Percentiles rank a stretch among this genome's conserved stretches.
These are phyloP conservation scores for Geotrichum histeridarum DNA, from an alignment of 1,139 yeast species.

Conservation along the genomic window DNA sequence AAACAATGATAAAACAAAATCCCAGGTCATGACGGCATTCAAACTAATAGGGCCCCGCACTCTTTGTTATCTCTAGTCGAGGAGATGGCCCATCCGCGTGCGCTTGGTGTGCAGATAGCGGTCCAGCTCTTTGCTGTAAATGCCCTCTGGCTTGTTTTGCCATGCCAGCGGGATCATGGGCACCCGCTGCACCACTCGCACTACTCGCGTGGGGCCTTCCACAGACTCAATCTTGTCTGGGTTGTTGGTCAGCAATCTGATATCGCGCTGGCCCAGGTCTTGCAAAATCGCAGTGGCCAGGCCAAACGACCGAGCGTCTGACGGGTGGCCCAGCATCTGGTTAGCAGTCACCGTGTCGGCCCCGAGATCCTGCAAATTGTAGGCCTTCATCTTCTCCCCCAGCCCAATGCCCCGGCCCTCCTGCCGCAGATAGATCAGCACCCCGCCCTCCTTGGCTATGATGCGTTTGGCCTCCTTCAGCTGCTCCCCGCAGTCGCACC, in stretches of 20 bases:
- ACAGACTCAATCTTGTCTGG: constrained; percentile 96
- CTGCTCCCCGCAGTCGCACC: constrained; percentile 99
- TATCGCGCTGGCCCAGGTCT: constrained; percentile 70
- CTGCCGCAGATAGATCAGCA: constrained; percentile 91
- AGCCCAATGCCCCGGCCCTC: constrained; percentile 98
- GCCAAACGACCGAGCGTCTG: constrained; percentile 92
- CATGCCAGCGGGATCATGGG: constrained; percentile 97
- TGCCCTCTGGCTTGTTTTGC: constrained; percentile 61
- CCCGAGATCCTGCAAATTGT: constrained; percentile 93
- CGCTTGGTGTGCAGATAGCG: constrained; percentile 90
- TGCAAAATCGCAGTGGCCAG: constrained; percentile 87
- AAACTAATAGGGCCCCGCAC: neutral
- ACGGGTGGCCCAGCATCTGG: constrained; percentile 87
- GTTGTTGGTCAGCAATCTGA: constrained; percentile 82
- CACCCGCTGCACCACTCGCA: constrained; percentile 75
- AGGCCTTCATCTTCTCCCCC: constrained; percentile 94
- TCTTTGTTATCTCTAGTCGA: constrained; percentile 37
- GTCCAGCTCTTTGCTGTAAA: constrained; percentile 78
- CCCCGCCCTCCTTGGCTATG: constrained; percentile 87
- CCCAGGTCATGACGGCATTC: neutral
- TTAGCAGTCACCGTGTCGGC: constrained; percentile 98
- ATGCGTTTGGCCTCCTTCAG: constrained; percentile 94
- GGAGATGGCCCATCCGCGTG: constrained; percentile 93
- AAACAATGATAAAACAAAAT: neutral
- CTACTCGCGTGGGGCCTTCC: constrained; percentile 69